Evolutionary conservation across 306 rosid genomes (phyloP).

Genomic region (Pachyrhizus erosus): DNA sequence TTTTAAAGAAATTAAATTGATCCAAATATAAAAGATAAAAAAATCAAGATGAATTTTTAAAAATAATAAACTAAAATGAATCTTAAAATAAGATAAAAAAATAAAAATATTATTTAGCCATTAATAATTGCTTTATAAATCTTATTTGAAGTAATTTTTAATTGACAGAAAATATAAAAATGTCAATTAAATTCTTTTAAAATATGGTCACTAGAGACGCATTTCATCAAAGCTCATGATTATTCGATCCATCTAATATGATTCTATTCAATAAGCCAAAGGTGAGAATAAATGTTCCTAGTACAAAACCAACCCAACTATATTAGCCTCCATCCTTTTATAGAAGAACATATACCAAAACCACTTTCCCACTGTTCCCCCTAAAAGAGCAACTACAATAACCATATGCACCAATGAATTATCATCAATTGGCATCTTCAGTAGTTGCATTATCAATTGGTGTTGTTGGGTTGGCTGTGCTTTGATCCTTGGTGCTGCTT

Average conservation of each 20-base stretch:
- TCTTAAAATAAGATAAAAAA: no score
- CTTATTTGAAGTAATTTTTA: background rate
- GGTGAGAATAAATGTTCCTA: background rate
- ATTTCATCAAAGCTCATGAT: background rate
- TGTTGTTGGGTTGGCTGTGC: no score
- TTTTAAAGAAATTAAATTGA: no score
- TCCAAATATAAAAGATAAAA: no score
- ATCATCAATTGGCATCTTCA: background rate
- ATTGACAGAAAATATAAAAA: background rate
- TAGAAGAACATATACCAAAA: slow-evolving; percentile 10
- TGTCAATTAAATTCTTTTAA: background rate
- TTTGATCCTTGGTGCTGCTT: background rate
- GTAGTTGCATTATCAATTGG: background rate
- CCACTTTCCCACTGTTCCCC: background rate
- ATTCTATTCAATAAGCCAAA: background rate
- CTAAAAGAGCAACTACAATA: background rate
- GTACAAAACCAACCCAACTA: background rate
- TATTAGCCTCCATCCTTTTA: background rate
- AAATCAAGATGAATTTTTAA: no score
- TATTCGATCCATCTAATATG: background rate
- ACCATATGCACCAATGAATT: background rate
- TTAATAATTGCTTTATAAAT: background rate
- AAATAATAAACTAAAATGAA: no score
- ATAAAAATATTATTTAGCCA: no score
- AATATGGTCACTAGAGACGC: background rate